These are phyloP conservation scores for Venturia pyrina DNA, from an alignment of 2,329 filamentous ascomycete genomes.

Conservation along the genomic window DNA sequence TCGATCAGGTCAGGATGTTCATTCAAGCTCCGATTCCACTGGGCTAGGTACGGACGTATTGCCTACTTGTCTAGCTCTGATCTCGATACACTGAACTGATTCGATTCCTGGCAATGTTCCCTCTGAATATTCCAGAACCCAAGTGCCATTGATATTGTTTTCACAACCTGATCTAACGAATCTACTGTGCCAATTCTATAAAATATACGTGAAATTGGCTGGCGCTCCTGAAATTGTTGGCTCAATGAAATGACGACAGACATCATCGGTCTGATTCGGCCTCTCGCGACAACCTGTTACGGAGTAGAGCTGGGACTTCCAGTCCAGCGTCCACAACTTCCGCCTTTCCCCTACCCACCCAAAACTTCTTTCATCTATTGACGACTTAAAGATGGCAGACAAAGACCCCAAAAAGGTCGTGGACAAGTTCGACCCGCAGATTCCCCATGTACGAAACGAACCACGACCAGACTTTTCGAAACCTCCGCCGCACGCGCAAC, in stretches of 20 bases:
- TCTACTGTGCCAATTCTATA: background rate
- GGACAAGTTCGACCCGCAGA: slow-evolving; percentile 14
- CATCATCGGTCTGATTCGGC: background rate
- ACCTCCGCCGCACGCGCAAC: slow-evolving; percentile 39
- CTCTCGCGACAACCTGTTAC: background rate
- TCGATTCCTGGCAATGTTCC: background rate
- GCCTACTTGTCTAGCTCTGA: too few species aligned
- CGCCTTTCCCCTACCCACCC: too few species aligned
- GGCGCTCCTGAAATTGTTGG: background rate
- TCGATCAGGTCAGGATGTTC: background rate
- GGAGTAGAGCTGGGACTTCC: background rate
- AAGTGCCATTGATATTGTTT: background rate
- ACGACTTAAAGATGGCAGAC: background rate
- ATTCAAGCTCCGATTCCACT: too few species aligned
- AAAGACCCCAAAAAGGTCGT: background rate
- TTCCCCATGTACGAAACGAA: slow-evolving; percentile 33
- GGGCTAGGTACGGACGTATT: too few species aligned
- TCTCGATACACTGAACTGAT: too few species aligned
- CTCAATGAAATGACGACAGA: slow-evolving; percentile 3
- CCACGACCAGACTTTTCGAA: slow-evolving; percentile 36
- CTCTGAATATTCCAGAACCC: background rate
- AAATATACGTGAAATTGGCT: background rate
- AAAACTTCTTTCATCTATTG: background rate
- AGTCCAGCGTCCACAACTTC: background rate
- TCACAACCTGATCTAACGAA: background rate